Percentiles rank a stretch among this genome's conserved stretches.
Evolutionary conservation across 2,329 filamentous ascomycete species (phyloP).

Genomic region (Aaosphaeria arxii): DNA sequence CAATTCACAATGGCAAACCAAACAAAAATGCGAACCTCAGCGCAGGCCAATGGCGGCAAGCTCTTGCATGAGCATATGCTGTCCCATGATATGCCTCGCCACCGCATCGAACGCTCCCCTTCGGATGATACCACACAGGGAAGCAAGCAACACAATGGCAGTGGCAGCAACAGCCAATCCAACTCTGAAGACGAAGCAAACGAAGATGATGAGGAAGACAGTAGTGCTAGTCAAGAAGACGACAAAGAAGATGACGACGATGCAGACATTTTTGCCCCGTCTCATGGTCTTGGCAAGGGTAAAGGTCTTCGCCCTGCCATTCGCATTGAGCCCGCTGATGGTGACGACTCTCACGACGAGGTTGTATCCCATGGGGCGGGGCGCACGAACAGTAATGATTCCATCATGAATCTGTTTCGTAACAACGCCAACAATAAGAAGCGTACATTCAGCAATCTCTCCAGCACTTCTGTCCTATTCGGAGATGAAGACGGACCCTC

Average conservation of each 20-base stretch:
- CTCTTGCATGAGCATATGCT: slow-evolving; percentile 28
- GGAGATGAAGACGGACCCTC: slow-evolving; percentile 28
- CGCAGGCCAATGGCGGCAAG: slow-evolving; percentile 27
- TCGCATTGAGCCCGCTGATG: slow-evolving; percentile 30
- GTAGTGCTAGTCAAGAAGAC: slow-evolving; percentile 25
- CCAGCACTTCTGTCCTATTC: slow-evolving; percentile 36
- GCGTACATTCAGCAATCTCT: slow-evolving; percentile 39
- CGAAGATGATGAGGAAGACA: slow-evolving; percentile 33
- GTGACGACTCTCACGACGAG: slow-evolving; percentile 29
- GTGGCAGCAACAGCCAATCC: slow-evolving; percentile 23
- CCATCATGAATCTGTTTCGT: slow-evolving; percentile 22
- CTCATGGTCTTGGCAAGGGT: slow-evolving; percentile 27
- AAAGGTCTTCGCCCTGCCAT: slow-evolving; percentile 37
- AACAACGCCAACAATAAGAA: slow-evolving; percentile 30
- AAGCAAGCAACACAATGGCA: slow-evolving; percentile 19
- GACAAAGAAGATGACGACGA: slow-evolving; percentile 36
- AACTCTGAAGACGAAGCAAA: slow-evolving; percentile 26
- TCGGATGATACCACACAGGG: slow-evolving; percentile 14
- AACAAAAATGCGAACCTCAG: slow-evolving; percentile 18
- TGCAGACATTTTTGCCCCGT: slow-evolving; percentile 31
- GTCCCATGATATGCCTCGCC: slow-evolving; percentile 19
- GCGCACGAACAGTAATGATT: slow-evolving; percentile 26
- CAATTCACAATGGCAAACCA: slow-evolving; percentile 22
- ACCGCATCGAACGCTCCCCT: slow-evolving; percentile 19
- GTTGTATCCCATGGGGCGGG: slow-evolving; percentile 24